Evolutionary conservation across 1,284 basidiomycete genomes (phyloP).

Genomic region (Testicularia cyperi): DNA sequence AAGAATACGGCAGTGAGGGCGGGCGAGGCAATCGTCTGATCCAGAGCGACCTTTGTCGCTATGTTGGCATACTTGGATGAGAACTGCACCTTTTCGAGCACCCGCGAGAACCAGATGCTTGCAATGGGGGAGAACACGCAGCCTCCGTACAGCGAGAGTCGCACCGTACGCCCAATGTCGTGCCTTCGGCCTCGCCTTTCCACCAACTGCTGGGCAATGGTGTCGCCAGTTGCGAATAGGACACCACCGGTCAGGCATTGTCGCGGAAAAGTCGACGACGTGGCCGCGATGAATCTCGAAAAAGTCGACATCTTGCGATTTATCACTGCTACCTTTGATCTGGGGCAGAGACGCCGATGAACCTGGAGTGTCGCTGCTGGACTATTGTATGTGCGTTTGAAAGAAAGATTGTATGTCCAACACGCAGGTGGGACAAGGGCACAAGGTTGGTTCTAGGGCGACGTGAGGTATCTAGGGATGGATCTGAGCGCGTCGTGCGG

Average conservation of each 20-base stretch:
- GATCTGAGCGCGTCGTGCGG: no score
- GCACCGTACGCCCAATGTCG: conserved; percentile 32
- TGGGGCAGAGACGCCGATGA: no score
- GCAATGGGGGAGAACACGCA: conserved; percentile 49
- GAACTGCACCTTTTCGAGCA: conserved; percentile 37
- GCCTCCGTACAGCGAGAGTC: conserved; percentile 44
- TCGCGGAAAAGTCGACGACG: conserved; percentile 44
- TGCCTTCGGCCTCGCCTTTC: conserved; percentile 35
- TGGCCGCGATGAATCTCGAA: conserved; percentile 36
- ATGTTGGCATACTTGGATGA: conserved; percentile 21
- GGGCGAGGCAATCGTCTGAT: conserved; percentile 45
- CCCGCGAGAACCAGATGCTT: conserved; percentile 43
- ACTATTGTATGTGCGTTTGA: neutral
- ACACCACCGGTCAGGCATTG: conserved; percentile 46
- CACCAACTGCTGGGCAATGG: conserved; percentile 47
- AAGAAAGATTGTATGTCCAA: no score
- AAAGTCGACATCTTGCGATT: conserved; percentile 37
- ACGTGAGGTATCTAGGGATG: no score
- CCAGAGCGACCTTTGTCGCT: conserved; percentile 43
- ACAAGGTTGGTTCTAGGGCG: no score
- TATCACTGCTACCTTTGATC: no score
- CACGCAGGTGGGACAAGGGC: no score
- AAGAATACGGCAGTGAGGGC: conserved; percentile 41
- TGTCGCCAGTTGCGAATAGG: conserved; percentile 48
- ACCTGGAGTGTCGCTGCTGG: neutral